A percentile compares a stretch with the other conserved stretches of the same genome.
Conservation (phyloP, 163 green algal genomes). For the Smithsoniella earleae region DNA sequence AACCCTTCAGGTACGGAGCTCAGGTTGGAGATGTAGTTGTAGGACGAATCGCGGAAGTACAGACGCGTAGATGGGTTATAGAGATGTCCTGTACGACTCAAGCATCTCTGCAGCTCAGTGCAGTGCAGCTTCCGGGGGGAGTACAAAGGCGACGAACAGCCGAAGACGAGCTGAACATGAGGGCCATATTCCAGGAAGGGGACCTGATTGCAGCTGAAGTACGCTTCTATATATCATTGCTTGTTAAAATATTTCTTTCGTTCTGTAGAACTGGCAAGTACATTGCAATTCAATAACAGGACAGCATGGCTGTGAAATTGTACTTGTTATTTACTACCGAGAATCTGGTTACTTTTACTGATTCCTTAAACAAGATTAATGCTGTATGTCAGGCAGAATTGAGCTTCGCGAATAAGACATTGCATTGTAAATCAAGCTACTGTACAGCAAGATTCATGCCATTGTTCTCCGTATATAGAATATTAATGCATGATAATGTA, state of each 20-base stretch:
- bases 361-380: not conserved
- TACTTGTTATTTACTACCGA: too few species aligned
- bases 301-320: too few species aligned
- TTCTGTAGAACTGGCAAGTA: too few species aligned
- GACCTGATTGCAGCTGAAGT: constrained; percentile 11
- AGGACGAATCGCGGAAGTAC: not conserved
- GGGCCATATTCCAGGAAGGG: constrained; percentile 1
- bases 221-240: too few species aligned
- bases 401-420: not conserved
- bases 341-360: too few species aligned
- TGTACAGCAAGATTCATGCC: too few species aligned
- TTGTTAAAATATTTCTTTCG: too few species aligned
- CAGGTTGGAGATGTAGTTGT: constrained; percentile 23
- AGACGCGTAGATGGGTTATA: constrained; percentile 2
- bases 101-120: constrained; percentile 13
- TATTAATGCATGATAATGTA: too few species aligned
- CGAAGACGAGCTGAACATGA: constrained; percentile 25
- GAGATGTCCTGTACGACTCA: constrained; percentile 11
- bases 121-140: constrained; percentile 14
- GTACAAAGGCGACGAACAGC: constrained; percentile 3
- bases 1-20: constrained; percentile 4
- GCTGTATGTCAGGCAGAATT: not conserved
- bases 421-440: too few species aligned
- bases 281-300: too few species aligned
- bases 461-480: too few species aligned